Evolutionary conservation across 768 basidiomycete genomes (phyloP).

Genomic region (Hortiboletus campestris): DNA sequence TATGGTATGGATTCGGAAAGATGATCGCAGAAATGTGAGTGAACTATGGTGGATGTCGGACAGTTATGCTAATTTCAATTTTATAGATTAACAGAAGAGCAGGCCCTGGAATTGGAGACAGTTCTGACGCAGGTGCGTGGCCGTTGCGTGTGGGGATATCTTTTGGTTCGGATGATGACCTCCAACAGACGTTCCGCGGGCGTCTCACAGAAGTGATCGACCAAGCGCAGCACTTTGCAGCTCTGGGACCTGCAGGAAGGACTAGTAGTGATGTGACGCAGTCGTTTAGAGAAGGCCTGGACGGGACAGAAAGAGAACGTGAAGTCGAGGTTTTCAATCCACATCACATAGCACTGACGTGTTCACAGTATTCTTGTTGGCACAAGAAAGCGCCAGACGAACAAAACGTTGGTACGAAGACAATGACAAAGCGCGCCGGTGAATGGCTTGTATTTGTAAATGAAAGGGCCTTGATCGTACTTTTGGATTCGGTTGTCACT

Average conservation of each 20-base stretch:
- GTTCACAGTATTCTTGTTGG: conserved; percentile 73
- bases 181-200: conserved; percentile 64
- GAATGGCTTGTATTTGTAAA: conserved; percentile 12
- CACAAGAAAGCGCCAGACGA: conserved; percentile 75
- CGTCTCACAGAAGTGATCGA: conserved; percentile 79
- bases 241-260: conserved; percentile 57
- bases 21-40: conserved; percentile 79
- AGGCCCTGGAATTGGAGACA: conserved; percentile 68
- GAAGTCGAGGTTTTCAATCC: conserved; percentile 32
- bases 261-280: conserved; percentile 60
- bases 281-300: conserved; percentile 86
- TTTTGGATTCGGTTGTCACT: conserved; percentile 11
- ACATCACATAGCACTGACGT: conserved; percentile 5
- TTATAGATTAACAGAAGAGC: conserved; percentile 70
- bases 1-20: conserved; percentile 93
- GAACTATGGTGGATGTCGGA: neutral
- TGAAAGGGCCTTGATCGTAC: neutral
- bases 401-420: conserved; percentile 87
- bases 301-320: conserved; percentile 91
- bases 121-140: conserved; percentile 63
- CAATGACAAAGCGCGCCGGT: conserved; percentile 53
- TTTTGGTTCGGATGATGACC: neutral
- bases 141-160: conserved; percentile 6
- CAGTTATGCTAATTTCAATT: conserved; percentile 1
- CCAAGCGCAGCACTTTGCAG: conserved; percentile 87